Evolutionary conservation across 192 early-diverging fungal species (phyloP), one percentile per base, ranked within the genome.

Genomic region (Backusella morwellensis): DNA sequence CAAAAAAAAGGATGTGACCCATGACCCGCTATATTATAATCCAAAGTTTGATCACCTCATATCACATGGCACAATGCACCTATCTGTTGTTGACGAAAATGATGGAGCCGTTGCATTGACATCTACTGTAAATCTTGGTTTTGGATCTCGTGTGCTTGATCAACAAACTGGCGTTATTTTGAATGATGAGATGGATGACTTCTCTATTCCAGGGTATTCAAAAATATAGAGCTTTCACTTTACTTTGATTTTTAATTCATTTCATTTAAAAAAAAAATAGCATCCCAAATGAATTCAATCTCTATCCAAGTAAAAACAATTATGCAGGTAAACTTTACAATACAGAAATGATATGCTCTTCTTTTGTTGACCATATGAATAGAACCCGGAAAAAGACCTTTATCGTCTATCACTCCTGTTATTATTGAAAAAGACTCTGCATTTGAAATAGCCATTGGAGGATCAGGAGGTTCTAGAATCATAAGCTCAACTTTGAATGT

Each of bases 121-220:
- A 1, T 94, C 94, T 34, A 98, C 97, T 0, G 85, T 95, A 1
- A 98, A 98, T 82, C 84, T 97, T 41, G 78, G 92, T 66, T 98
- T 97, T 86, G 97, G 97, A 19, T 92, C 95, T 4, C 90, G 88
- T 59, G 79, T 97, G 26, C 88, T 97, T 89, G 95, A 98, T 81
- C 90, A 88, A 6, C 82, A 73, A 35, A 97, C 95, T 0, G 97
- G 96, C 14, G 84, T 98, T 66, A 92, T 98, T 44, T 86, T 98
- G 44, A 98, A 98, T 79, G 92, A 97, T 79, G 92, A 98, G 77
- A 97, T 97, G 95, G 94, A 98, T 81, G 97, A 98, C 75, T 98
- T 98, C 76, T 93, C 92, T 71, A 93, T 91, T 12, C 91, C 91
- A 34, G 92, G 56, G 56, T 63, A 63, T 29, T 26, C 32, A 32